phyloP scores from a whole-genome alignment of 1,284 basidiomycete species.

The Entoloma clypeatum region DNA sequence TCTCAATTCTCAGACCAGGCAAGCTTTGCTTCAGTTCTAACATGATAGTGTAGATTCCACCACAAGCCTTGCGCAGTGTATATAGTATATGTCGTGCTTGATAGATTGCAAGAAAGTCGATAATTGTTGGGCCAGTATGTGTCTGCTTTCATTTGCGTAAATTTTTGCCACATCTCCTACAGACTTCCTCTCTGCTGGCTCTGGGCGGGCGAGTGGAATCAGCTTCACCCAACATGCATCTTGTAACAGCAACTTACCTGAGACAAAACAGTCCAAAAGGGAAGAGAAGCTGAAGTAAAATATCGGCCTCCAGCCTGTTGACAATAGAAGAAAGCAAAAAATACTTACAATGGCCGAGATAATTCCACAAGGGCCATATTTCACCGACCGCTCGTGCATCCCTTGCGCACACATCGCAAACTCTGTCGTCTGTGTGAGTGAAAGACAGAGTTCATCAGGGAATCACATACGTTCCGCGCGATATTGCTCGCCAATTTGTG shows the following conservation, averaged over 20 bases:
- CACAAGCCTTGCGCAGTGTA: not conserved
- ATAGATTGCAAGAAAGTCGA: not conserved
- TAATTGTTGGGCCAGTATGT: not conserved
- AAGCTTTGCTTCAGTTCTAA: no score
- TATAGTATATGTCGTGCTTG: not conserved
- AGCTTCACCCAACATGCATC: not conserved
- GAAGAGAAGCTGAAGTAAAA: slow-evolving; percentile 24
- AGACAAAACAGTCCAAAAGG: slow-evolving; percentile 32
- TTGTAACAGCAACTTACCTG: slow-evolving; percentile 22
- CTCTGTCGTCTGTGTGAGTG: slow-evolving; percentile 18
- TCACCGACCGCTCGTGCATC: slow-evolving; percentile 26
- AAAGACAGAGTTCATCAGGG: not conserved
- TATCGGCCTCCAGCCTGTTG: not conserved
- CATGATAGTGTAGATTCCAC: not conserved
- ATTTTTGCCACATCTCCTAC: slow-evolving; percentile 27
- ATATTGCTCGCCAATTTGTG: slow-evolving; percentile 18
- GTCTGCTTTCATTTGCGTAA: slow-evolving; percentile 6
- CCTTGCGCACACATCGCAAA: slow-evolving; percentile 32
- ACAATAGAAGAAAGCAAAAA: not conserved
- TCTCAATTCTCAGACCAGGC: no score
- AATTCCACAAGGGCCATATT: slow-evolving; percentile 33
- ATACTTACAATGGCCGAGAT: slow-evolving; percentile 30
- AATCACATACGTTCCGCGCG: slow-evolving; percentile 14
- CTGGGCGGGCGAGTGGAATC: no score
- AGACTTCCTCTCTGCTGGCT: slow-evolving; percentile 30